A percentile compares a stretch with the other conserved stretches of the same genome.
Evolutionary conservation across 495 filamentous ascomycete species (phyloP).

Genomic region (Penicillium maclennaniae): DNA sequence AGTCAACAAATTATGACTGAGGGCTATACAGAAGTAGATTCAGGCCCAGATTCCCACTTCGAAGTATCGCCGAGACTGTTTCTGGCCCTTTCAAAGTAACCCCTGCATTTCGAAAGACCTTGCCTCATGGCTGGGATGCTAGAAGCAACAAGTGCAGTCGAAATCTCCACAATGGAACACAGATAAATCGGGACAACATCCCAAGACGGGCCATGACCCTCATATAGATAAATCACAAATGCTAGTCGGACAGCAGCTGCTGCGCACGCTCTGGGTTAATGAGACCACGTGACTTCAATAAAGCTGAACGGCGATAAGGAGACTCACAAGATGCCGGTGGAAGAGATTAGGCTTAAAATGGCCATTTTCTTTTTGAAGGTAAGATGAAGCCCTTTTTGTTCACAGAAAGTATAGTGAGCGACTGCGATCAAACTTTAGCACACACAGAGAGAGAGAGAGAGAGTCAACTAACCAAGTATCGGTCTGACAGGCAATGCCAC

Average conservation of each 20-base stretch:
- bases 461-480: neutral
- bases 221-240: conserved; percentile 2
- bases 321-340: too few relatives aligned
- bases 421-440: neutral
- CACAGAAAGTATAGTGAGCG: neutral
- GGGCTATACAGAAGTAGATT: too few relatives aligned
- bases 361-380: neutral
- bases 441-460: too few relatives aligned
- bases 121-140: neutral
- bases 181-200: neutral
- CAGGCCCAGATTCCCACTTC: too few relatives aligned
- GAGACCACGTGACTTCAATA: too few relatives aligned
- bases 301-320: too few relatives aligned
- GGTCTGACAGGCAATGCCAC: neutral
- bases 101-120: too few relatives aligned
- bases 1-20: too few relatives aligned
- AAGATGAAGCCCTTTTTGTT: too few relatives aligned
- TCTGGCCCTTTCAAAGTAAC: too few relatives aligned
- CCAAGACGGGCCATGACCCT: neutral
- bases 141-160: neutral
- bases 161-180: conserved; percentile 2
- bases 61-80: too few relatives aligned
- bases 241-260: conserved; percentile 2
- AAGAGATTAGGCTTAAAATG: neutral
- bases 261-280: neutral